Percentiles rank a stretch among this genome's conserved stretches.
These are phyloP conservation scores for Nemania diffusa DNA, from an alignment of 2,329 filamentous ascomycete genomes.

Conservation along the genomic window DNA sequence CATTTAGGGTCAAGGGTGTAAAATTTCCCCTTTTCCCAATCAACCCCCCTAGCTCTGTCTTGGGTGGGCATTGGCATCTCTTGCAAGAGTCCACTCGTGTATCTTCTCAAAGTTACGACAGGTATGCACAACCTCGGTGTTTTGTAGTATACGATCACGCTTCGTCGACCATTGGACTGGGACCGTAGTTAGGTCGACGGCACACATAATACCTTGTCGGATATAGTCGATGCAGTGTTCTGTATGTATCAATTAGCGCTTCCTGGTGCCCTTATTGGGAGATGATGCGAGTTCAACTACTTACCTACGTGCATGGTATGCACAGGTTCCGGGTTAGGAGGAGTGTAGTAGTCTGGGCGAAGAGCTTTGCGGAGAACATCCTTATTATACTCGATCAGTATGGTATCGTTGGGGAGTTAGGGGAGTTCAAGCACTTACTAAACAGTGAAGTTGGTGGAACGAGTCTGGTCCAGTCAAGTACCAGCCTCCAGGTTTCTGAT, in stretches of 20 bases:
- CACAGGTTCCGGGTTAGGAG: slow-evolving; percentile 12
- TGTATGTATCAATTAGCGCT: background rate
- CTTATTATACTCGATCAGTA: background rate
- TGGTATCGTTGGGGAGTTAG: background rate
- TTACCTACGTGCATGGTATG: background rate
- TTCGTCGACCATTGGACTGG: slow-evolving; percentile 11
- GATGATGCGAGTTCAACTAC: no score
- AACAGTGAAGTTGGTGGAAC: slow-evolving; percentile 18
- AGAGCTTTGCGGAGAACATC: slow-evolving; percentile 12
- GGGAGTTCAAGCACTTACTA: background rate
- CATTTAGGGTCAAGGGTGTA: no score
- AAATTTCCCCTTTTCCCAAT: no score
- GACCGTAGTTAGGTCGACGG: slow-evolving; percentile 14
- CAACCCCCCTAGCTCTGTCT: no score
- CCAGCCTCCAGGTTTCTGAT: slow-evolving; percentile 13
- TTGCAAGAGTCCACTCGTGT: slow-evolving; percentile 14
- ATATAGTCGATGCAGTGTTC: slow-evolving; percentile 19
- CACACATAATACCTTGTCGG: slow-evolving; percentile 17
- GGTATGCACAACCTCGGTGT: slow-evolving; percentile 13
- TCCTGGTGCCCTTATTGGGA: no score
- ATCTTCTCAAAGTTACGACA: slow-evolving; percentile 21
- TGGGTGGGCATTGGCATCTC: slow-evolving; percentile 9
- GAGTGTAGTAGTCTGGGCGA: slow-evolving; percentile 15
- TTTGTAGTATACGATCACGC: slow-evolving; percentile 6
- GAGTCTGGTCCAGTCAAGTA: slow-evolving; percentile 12